Conservation (phyloP, 192 early-diverging fungal species). For the Coemansia sp. region DNA sequence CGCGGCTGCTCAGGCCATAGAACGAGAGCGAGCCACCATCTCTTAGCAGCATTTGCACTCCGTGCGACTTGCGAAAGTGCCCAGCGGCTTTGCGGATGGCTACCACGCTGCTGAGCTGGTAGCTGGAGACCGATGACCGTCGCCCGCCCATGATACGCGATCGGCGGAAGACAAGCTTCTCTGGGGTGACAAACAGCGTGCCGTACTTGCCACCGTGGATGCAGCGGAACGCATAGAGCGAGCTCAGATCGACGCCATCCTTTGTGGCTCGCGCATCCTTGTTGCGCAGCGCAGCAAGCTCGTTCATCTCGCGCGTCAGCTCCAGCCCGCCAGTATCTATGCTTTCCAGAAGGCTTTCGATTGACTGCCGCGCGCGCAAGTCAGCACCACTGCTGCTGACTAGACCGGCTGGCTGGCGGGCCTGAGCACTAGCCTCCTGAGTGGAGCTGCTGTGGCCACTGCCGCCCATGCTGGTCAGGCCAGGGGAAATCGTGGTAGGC, state of each 20-base stretch:
- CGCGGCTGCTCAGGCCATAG: conserved; percentile 40
- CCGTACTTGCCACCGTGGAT: conserved; percentile 54
- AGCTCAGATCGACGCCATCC: conserved; percentile 31
- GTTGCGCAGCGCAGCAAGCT: conserved; percentile 40
- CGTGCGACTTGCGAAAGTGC: conserved; percentile 44
- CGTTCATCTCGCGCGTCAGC: conserved; percentile 38
- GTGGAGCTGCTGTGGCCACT: not conserved
- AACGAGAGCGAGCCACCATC: conserved; percentile 36
- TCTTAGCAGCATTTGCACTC: conserved; percentile 46
- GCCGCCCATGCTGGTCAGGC: not conserved
- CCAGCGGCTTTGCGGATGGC: conserved; percentile 48
- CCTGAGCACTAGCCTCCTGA: not conserved
- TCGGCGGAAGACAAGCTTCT: conserved; percentile 45
- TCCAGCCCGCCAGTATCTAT: conserved; percentile 19
- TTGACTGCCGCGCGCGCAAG: not conserved
- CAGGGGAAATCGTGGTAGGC: not conserved
- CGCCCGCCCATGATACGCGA: conserved; percentile 57
- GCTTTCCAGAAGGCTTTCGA: conserved; percentile 5
- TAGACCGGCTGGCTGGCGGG: not conserved
- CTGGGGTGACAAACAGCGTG: conserved; percentile 51
- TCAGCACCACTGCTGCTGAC: not conserved
- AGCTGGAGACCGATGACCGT: conserved; percentile 41
- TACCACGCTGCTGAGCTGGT: conserved; percentile 43
- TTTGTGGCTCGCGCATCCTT: conserved; percentile 40
- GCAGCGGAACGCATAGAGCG: conserved; percentile 55